Evolutionary conservation across 1,139 yeast genomes (phyloP), one percentile per base, ranked within the genome.

Genomic region (Sporopachydermia cereana): DNA sequence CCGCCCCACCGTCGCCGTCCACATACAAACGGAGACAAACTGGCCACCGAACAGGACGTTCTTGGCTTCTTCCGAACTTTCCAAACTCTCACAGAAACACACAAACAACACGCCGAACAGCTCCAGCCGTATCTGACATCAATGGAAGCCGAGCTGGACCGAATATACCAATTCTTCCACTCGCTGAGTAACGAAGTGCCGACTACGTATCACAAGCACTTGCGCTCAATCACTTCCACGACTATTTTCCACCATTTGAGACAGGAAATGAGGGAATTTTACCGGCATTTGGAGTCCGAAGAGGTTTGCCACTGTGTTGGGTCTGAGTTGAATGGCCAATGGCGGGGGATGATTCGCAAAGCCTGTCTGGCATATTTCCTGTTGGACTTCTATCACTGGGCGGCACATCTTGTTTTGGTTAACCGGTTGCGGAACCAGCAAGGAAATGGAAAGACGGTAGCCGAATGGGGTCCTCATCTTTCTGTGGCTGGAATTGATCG

Each of bases 101-200:
- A 25, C 29, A 7, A 25, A 25, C 29, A 14, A 14, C 29, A 25
- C 14, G 7, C 29, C 14, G 29, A 25, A 25, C 29, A 7, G 7
- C 29, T 25, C 14, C 29, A 25, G 29, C 29, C 29, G 29, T 25
- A 7, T n/a, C 39, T 34, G 22, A 34, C 39, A 9, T 5, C 39
- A 7, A 34, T 34, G 39, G 39, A 34, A 34, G 22, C 39, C 22
- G 39, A 34, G 39, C 22, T 34, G 22, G n/a, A n/a, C 22, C 39
- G 17, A 5, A 34, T 34, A 7, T 20, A 12, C 18, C 18, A 12
- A 7, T 34, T 34, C n/a, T 20, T 34, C 9, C 20, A 34, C 39
- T 34, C 39, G 9, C 22, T 34, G 5, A 16, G 22, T n/a, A 5
- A 21, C 5, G 39, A 34, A 34, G 39, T 34, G 18, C 39, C 39